Percentiles rank a stretch among this genome's conserved stretches.
Evolutionary conservation across 2,329 filamentous ascomycete species (phyloP).

Genomic region (Didymosphaeria variabile): DNA sequence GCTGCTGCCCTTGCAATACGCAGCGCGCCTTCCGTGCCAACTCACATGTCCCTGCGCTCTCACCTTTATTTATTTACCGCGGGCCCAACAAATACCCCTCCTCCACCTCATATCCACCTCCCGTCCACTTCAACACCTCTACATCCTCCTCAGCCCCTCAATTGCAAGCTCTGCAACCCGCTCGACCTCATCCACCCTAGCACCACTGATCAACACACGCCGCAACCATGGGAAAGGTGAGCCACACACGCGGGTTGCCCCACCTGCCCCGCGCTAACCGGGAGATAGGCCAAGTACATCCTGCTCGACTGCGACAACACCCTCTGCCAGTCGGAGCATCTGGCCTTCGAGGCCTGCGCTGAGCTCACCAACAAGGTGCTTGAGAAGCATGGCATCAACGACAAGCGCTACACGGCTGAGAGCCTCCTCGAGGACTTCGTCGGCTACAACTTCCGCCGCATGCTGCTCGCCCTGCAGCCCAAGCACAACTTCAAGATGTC

Average conservation of each 20-base stretch:
- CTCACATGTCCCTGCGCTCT: constrained; percentile 31
- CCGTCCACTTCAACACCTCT: constrained; percentile 19
- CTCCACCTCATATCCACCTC: constrained; percentile 15
- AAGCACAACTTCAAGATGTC: constrained; percentile 77
- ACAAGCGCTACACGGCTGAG: constrained; percentile 77
- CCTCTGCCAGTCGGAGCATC: constrained; percentile 87
- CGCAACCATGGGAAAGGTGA: constrained; percentile 45
- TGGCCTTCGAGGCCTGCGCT: constrained; percentile 91
- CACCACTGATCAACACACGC: constrained; percentile 20
- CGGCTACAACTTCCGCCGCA: constrained; percentile 93
- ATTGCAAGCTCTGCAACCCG: constrained; percentile 29
- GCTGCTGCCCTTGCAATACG: constrained; percentile 23
- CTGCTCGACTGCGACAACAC: constrained; percentile 79
- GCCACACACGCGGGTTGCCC: constrained; percentile 20
- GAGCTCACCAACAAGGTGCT: constrained; percentile 89
- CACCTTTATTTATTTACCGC: constrained; percentile 32
- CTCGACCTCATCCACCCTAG: constrained; percentile 16
- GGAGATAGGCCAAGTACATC: constrained; percentile 57
- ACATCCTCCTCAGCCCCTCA: constrained; percentile 19
- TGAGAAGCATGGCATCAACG: constrained; percentile 67
- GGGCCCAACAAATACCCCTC: constrained; percentile 31
- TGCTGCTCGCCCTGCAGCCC: constrained; percentile 79
- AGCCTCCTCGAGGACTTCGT: constrained; percentile 87
- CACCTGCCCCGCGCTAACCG: constrained; percentile 32
- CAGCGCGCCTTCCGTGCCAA: constrained; percentile 34